Evolutionary conservation across 306 rosid species (phyloP), one percentile per base, ranked within the genome.

Genomic region (Clitoria ternatea): DNA sequence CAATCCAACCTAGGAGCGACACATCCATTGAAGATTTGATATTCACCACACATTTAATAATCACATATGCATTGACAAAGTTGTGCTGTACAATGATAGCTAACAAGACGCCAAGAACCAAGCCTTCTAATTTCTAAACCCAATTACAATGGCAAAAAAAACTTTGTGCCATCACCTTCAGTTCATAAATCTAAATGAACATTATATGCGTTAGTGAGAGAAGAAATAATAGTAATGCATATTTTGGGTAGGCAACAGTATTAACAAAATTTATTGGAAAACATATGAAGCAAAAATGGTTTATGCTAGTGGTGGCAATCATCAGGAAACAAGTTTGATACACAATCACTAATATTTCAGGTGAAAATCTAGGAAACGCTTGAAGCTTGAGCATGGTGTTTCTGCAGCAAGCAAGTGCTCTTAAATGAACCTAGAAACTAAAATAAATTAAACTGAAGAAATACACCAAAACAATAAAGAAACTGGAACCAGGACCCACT

Each of bases 1-100:
- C 86, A 94, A 79, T 49, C 97, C 99, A 56, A 91, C 99, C 99
- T 94, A 15, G 42, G 52, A 74, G 61, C 27, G 74, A 54, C 62
- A 1, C 43, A 26, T 29, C 36, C 45, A 40, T 42, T 75, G 12
- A 66, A 39, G 33, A 40, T 54, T 39, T 23, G 47, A 65, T 36
- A 77, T 75, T 43, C 35, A 42, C 37, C 61, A 57, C 29, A 20
- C 53, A 69, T 64, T 76, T 44, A 42, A 24, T 47, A 57, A 49
- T 18, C 42, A 43, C 14, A 32, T 44, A 43, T 55, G 59, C 67
- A 61, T 3, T 40, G 30, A 43, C 27, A 42, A 7, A 2, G 47
- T 7, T 53, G 61, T 18, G 13, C 12, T 30, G 13, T 68, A 39
- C 13, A 56, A 20, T 13, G 60, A 36, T 18, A 72, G 61, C 67